phyloP scores from a whole-genome alignment of 345 rosid genomes.

The Pseudoturritis turrita region DNA sequence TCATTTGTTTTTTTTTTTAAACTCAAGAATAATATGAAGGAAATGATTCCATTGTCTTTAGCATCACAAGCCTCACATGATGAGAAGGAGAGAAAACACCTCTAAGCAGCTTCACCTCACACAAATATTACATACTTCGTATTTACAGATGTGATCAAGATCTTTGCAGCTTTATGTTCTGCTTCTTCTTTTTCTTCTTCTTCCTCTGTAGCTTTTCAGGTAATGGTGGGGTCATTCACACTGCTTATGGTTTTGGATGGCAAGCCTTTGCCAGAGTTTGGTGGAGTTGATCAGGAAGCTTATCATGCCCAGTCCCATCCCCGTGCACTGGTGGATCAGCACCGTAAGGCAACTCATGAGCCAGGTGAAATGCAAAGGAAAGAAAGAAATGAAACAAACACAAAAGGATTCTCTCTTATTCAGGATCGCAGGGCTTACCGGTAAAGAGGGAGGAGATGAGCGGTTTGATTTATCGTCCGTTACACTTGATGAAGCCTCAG shows the following conservation, averaged over 20 bases:
- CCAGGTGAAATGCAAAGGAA: neutral
- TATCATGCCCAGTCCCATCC: constrained; percentile 48
- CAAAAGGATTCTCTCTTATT: neutral
- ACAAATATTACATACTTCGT: constrained; percentile 15
- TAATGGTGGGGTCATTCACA: constrained; percentile 15
- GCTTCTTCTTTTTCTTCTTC: neutral
- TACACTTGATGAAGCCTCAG: constrained; percentile 30
- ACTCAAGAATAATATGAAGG: neutral
- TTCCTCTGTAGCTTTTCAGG: constrained; percentile 13
- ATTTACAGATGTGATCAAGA: constrained; percentile 17
- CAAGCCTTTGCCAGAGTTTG: constrained; percentile 52
- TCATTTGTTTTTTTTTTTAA: neutral
- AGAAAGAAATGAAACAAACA: neutral
- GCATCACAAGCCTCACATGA: constrained; percentile 18
- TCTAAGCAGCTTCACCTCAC: constrained; percentile 16
- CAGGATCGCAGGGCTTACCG: constrained; percentile 40
- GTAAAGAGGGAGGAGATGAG: constrained; percentile 49
- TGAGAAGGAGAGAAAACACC: constrained; percentile 1
- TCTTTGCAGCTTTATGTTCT: constrained; percentile 17
- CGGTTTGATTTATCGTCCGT: constrained; percentile 27
- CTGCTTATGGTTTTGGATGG: constrained; percentile 49
- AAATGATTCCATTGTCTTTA: constrained; percentile 6
- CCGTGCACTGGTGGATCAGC: constrained; percentile 33
- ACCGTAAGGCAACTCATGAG: constrained; percentile 4
- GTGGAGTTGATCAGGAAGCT: constrained; percentile 44